Evolutionary conservation across 139 green algal genomes (phyloP).

Genomic region (Volvox reticuliferus): DNA sequence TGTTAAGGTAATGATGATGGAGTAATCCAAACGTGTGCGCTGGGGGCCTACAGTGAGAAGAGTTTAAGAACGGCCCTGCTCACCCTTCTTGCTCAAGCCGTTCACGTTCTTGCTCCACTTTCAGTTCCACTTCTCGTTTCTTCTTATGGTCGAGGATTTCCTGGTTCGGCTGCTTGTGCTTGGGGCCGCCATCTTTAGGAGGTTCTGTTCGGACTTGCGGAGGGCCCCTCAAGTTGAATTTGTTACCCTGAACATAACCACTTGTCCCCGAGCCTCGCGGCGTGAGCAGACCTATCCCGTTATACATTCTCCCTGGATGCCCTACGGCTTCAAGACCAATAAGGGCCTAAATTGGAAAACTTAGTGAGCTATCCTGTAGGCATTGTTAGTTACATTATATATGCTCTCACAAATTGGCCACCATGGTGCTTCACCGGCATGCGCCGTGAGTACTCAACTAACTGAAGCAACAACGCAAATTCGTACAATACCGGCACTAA

Average conservation of each 20-base stretch:
- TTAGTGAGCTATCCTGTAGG: too few relatives aligned
- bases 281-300: conserved; percentile 95
- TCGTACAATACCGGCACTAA: too few relatives aligned
- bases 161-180: conserved; percentile 78
- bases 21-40: not conserved
- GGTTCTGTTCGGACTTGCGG: conserved; percentile 34
- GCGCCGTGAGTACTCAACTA: too few relatives aligned
- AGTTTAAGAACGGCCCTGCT: not conserved
- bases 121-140: conserved; percentile 95
- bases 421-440: too few relatives aligned
- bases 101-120: conserved; percentile 85
- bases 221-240: conserved; percentile 88
- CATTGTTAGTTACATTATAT: too few relatives aligned
- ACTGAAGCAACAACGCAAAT: too few relatives aligned
- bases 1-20: not conserved
- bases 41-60: not conserved
- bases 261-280: conserved; percentile 92
- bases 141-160: conserved; percentile 95
- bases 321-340: too few relatives aligned
- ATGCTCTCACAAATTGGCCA: too few relatives aligned
- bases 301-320: conserved; percentile 80
- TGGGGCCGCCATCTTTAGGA: conserved; percentile 47
- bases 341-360: too few relatives aligned
- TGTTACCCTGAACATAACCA: conserved; percentile 96
- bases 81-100: conserved; percentile 91